Evolutionary conservation across 2,329 filamentous ascomycete species (phyloP).

Genomic region (Fusarium pininemorale): DNA sequence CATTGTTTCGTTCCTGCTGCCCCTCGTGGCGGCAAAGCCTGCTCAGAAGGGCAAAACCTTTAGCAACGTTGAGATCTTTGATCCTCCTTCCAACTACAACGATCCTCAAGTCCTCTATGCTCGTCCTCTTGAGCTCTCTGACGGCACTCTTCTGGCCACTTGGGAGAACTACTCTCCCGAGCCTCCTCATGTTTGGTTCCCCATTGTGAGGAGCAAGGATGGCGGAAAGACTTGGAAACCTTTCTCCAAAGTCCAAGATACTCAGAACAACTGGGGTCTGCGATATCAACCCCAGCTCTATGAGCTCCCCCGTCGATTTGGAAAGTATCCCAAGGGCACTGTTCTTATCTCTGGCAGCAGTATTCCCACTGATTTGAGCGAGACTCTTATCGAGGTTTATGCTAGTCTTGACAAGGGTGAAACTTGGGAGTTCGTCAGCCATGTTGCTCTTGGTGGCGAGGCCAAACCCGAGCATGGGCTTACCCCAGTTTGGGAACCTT

Average conservation of each 20-base stretch:
- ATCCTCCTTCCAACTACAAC: slow-evolving; percentile 54
- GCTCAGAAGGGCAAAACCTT: slow-evolving; percentile 24
- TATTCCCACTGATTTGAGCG: slow-evolving; percentile 66
- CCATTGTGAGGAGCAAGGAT: slow-evolving; percentile 63
- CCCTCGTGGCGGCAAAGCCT: slow-evolving; percentile 23
- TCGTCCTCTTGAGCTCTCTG: slow-evolving; percentile 54
- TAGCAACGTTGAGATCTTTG: slow-evolving; percentile 51
- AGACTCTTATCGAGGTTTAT: slow-evolving; percentile 76
- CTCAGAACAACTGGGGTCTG: slow-evolving; percentile 70
- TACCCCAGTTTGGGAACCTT: slow-evolving; percentile 79
- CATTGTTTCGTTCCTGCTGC: slow-evolving; percentile 23
- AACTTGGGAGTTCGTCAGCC: slow-evolving; percentile 74
- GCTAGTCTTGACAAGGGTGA: slow-evolving; percentile 67
- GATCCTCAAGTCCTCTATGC: slow-evolving; percentile 56
- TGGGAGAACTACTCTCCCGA: slow-evolving; percentile 67
- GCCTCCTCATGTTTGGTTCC: slow-evolving; percentile 64
- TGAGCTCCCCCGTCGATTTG: slow-evolving; percentile 66
- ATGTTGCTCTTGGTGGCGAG: slow-evolving; percentile 70
- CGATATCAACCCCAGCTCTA: slow-evolving; percentile 77
- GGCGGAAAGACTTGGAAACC: slow-evolving; percentile 67
- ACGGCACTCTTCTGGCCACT: slow-evolving; percentile 60
- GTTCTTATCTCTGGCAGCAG: slow-evolving; percentile 70
- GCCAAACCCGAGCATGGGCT: slow-evolving; percentile 70
- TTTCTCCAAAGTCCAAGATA: slow-evolving; percentile 69
- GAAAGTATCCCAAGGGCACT: slow-evolving; percentile 68